phyloP scores from a whole-genome alignment of 1,284 basidiomycete species.

The Ustilago esculenta region DNA sequence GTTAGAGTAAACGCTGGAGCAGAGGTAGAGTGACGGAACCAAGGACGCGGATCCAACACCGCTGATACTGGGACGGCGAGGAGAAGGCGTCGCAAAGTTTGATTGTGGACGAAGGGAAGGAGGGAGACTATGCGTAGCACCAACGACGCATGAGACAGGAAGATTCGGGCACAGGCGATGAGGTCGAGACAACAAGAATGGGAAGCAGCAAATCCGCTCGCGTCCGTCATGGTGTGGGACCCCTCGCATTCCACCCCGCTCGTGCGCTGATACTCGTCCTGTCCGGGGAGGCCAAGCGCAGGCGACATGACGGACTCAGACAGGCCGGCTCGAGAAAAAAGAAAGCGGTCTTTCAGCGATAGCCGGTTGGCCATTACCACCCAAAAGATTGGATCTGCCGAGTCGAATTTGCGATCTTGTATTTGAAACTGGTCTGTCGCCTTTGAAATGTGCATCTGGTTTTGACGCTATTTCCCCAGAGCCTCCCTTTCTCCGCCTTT shows the following conservation, averaged over 20 bases:
- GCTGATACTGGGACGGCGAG: too few relatives aligned
- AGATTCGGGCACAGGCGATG: conserved; percentile 3
- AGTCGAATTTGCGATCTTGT: too few relatives aligned
- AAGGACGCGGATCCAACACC: too few relatives aligned
- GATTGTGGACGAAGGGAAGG: conserved; percentile 1
- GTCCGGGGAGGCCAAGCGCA: too few relatives aligned
- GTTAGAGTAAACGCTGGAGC: too few relatives aligned
- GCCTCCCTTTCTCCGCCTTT: conserved; percentile 6
- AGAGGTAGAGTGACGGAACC: too few relatives aligned
- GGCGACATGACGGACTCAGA: background rate
- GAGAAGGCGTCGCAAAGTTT: too few relatives aligned
- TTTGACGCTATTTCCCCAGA: background rate
- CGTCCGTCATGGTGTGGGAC: conserved; percentile 21
- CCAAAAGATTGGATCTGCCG: too few relatives aligned
- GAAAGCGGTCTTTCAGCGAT: background rate
- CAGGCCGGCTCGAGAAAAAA: background rate
- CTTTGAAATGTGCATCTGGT: too few relatives aligned
- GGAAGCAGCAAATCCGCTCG: conserved; percentile 23
- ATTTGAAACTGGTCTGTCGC: too few relatives aligned
- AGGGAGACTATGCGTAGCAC: background rate
- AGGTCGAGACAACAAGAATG: background rate
- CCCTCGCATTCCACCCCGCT: too few relatives aligned
- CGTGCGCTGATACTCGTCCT: too few relatives aligned
- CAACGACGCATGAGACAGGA: background rate
- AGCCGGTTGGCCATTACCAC: background rate